Evolutionary conservation across 805 yeast genomes (phyloP).

Genomic region (Candida sphagnicola): DNA sequence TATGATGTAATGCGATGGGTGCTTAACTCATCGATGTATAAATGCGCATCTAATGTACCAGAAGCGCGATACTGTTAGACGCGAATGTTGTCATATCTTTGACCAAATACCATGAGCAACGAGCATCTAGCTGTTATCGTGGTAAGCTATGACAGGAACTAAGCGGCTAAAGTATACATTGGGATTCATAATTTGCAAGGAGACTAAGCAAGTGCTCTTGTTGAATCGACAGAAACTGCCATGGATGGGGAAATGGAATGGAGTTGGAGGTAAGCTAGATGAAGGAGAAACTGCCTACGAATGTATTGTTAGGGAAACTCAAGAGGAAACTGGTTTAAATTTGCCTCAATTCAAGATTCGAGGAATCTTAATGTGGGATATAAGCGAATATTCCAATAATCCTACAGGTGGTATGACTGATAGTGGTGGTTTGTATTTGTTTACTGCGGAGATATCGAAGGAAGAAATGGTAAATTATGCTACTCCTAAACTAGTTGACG

Average conservation of each 20-base stretch:
- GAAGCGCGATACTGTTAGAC: too few species aligned
- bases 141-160: background rate
- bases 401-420: conserved; percentile 8
- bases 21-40: too few species aligned
- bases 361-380: conserved; percentile 36
- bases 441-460: conserved; percentile 30
- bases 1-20: too few species aligned
- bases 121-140: too few species aligned
- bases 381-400: background rate
- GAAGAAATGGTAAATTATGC: conserved; percentile 19
- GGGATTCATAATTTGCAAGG: conserved; percentile 25
- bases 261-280: conserved; percentile 43
- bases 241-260: conserved; percentile 48
- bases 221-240: conserved; percentile 40
- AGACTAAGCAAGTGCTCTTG: conserved; percentile 27
- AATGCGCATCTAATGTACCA: too few species aligned
- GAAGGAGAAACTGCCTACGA: conserved; percentile 29
- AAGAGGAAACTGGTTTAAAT: conserved; percentile 37
- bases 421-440: conserved; percentile 37
- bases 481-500: conserved; percentile 28
- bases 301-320: conserved; percentile 39
- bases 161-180: conserved; percentile 16
- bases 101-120: too few species aligned
- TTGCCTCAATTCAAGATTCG: conserved; percentile 24
- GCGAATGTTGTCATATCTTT: too few species aligned